Conservation (phyloP, 176 grass and related monocot genomes). For the Oryza meyeriana region DNA sequence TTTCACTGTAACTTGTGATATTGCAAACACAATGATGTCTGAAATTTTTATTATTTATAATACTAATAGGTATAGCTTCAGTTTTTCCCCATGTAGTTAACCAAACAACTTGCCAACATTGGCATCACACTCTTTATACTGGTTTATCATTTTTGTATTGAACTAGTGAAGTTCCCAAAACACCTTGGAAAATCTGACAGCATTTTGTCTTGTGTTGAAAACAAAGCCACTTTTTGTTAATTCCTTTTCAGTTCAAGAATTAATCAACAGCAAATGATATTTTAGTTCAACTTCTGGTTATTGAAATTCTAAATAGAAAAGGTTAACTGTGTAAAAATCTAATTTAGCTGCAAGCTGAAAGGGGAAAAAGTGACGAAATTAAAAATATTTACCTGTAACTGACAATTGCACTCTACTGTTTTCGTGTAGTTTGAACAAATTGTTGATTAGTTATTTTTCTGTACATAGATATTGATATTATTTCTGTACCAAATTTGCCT, state of each 20-base stretch:
- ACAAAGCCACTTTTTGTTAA: not conserved
- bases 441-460: not conserved
- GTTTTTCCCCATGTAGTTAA: not conserved
- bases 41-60: not conserved
- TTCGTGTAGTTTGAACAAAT: not conserved
- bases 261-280: not conserved
- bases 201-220: not conserved
- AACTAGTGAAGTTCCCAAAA: not conserved
- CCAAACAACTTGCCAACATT: not conserved
- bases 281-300: not conserved
- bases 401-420: not conserved
- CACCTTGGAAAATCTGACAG: not conserved
- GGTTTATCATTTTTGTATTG: not conserved
- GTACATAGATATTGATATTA: not conserved
- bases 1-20: not conserved
- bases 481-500: not conserved
- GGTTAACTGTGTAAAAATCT: not conserved
- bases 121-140: not conserved
- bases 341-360: not conserved
- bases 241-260: not conserved
- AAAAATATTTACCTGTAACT: not conserved
- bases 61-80: no score
- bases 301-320: not conserved
- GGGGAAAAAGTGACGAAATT: not conserved
- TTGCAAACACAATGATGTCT: not conserved